These are phyloP conservation scores for Xerocomus potaroensis DNA, from an alignment of 768 basidiomycete genomes.

Conservation along the genomic window DNA sequence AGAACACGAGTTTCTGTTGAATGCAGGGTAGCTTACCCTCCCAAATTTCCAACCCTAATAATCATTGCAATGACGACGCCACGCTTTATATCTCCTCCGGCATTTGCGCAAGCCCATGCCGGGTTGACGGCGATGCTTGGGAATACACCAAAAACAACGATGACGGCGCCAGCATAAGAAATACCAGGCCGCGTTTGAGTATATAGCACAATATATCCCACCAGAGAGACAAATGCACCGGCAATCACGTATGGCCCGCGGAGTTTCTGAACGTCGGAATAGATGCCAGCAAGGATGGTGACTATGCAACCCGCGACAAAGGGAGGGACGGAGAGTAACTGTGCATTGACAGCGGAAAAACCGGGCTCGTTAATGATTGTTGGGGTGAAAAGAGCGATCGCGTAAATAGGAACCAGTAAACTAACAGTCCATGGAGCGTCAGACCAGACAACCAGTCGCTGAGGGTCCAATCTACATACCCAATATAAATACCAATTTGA, in stretches of 20 bases:
- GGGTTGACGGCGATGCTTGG: conserved; percentile 41
- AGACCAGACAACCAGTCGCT: conserved; percentile 1
- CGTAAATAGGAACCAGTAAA: conserved; percentile 41
- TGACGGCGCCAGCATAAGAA: conserved; percentile 41
- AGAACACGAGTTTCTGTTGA: conserved; percentile 10
- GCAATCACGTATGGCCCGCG: conserved; percentile 46
- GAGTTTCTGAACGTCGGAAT: conserved; percentile 38
- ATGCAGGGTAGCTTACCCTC: conserved; percentile 33
- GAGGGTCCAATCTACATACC: conserved; percentile 19
- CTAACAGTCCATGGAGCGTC: conserved; percentile 17
- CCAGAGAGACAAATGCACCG: conserved; percentile 35
- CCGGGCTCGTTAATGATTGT: conserved; percentile 46
- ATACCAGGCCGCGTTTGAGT: conserved; percentile 14
- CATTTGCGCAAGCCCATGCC: conserved; percentile 51
- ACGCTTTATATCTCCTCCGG: conserved; percentile 50
- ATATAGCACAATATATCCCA: conserved; percentile 48
- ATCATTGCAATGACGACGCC: conserved; percentile 48
- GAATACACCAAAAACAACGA: conserved; percentile 47
- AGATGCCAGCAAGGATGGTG: conserved; percentile 36
- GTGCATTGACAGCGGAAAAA: conserved; percentile 44
- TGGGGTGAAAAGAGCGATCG: conserved; percentile 44
- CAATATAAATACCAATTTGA: conserved; percentile 35
- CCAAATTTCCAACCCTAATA: conserved; percentile 49
- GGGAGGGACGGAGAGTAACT: conserved; percentile 45
- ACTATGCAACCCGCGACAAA: conserved; percentile 40